These are phyloP conservation scores for Mycena leptocephala DNA, from an alignment of 768 basidiomycete genomes.

Conservation along the genomic window DNA sequence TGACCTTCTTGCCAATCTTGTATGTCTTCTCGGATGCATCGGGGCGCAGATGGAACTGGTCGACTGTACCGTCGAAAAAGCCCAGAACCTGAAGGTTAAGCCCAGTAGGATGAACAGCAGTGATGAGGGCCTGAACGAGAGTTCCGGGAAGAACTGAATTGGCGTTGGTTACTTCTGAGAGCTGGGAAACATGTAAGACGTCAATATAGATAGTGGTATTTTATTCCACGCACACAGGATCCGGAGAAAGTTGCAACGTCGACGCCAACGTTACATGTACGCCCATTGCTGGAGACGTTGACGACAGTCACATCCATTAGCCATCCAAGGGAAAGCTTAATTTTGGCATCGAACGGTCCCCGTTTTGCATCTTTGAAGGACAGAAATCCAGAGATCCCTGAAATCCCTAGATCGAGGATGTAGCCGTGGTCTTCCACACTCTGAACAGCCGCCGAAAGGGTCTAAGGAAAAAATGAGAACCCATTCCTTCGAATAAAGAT, in stretches of 20 bases:
- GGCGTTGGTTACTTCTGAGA: constrained; percentile 85
- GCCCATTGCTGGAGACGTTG: constrained; percentile 82
- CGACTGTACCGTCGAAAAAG: constrained; percentile 93
- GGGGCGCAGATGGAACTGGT: constrained; percentile 81
- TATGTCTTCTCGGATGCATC: constrained; percentile 59
- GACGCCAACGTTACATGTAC: constrained; percentile 81
- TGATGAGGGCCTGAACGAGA: constrained; percentile 88
- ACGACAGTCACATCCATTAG: constrained; percentile 78
- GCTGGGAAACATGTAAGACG: constrained; percentile 52
- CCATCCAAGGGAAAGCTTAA: constrained; percentile 73
- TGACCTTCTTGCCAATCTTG: constrained; percentile 84
- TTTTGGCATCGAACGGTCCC: constrained; percentile 43
- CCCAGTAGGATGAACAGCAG: constrained; percentile 80
- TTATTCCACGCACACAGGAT: constrained; percentile 65
- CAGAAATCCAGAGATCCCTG: constrained; percentile 88
- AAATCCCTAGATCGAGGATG: constrained; percentile 87
- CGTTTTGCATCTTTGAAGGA: constrained; percentile 80
- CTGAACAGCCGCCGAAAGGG: constrained; percentile 82
- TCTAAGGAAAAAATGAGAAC: constrained; percentile 59
- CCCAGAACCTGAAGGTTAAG: constrained; percentile 92
- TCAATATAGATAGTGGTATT: not conserved
- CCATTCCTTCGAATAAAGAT: not conserved
- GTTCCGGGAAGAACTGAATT: constrained; percentile 90
- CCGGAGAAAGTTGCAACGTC: constrained; percentile 65
- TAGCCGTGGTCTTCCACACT: constrained; percentile 97